Conservation (phyloP, 306 rosid species). For the Casuarina glauca region DNA sequence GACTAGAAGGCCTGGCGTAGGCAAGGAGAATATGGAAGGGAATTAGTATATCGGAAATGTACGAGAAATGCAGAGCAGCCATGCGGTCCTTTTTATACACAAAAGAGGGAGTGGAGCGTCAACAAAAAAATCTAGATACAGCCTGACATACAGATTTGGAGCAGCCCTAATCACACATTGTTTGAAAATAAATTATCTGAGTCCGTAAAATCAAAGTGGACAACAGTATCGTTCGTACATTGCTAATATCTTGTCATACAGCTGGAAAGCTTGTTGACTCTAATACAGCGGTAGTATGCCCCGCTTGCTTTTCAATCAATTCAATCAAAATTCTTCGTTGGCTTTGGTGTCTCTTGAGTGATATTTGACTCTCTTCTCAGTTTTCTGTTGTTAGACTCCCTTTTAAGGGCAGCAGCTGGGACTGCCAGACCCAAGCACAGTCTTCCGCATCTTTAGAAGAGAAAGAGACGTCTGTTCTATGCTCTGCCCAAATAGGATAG, state of each 20-base stretch:
- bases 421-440: no score
- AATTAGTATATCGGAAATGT: constrained; percentile 5
- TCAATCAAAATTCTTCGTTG: no score
- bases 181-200: constrained; percentile 25
- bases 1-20: background rate
- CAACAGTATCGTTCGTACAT: constrained; percentile 17
- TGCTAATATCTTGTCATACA: constrained; percentile 50
- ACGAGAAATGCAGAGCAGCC: constrained; percentile 26
- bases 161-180: constrained; percentile 24
- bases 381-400: no score
- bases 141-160: constrained; percentile 41
- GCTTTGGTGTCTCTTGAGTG: no score
- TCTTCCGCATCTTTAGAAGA: no score
- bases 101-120: background rate
- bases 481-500: no score
- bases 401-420: no score
- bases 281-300: background rate
- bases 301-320: no score
- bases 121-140: constrained; percentile 47
- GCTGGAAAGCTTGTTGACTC: constrained; percentile 38
- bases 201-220: constrained; percentile 33
- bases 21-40: background rate
- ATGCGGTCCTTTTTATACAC: background rate
- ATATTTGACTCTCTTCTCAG: no score
- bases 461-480: no score